Percentiles rank a stretch among this genome's conserved stretches.
These are phyloP conservation scores for Mucor racemosus DNA, from an alignment of 371 early-diverging fungal species.

Conservation along the genomic window DNA sequence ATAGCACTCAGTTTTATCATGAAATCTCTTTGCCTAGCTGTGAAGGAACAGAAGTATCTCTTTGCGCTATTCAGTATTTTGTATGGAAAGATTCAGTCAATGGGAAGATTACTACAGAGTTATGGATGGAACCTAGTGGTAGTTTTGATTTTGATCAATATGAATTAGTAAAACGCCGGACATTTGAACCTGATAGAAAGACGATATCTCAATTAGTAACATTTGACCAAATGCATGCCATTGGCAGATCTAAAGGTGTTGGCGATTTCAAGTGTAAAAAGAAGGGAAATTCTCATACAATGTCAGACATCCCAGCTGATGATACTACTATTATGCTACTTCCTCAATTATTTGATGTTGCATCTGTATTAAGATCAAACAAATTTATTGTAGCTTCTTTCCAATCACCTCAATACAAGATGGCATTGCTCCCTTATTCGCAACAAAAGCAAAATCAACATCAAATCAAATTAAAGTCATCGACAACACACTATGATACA, in stretches of 20 bases:
- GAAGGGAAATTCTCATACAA: background rate
- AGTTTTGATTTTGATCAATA: slow-evolving; percentile 37
- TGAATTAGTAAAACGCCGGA: slow-evolving; percentile 52
- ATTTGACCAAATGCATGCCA: slow-evolving; percentile 75
- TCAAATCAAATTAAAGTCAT: slow-evolving; percentile 9
- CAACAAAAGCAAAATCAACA: background rate
- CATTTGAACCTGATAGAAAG: slow-evolving; percentile 62
- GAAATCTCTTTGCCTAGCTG: slow-evolving; percentile 45
- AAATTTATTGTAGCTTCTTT: slow-evolving; percentile 53
- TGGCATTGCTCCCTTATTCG: background rate
- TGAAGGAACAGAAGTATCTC: slow-evolving; percentile 28
- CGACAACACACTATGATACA: slow-evolving; percentile 5
- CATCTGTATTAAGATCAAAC: slow-evolving; percentile 52
- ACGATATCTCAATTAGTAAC: slow-evolving; percentile 72
- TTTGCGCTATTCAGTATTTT: slow-evolving; percentile 70
- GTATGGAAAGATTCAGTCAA: slow-evolving; percentile 65
- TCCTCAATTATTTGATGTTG: slow-evolving; percentile 53
- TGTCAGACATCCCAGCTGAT: slow-evolving; percentile 6
- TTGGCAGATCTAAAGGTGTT: slow-evolving; percentile 53
- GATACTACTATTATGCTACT: slow-evolving; percentile 36
- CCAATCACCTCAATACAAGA: slow-evolving; percentile 39
- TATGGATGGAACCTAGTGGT: slow-evolving; percentile 78
- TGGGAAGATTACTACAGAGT: slow-evolving; percentile 69
- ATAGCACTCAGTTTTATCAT: slow-evolving; percentile 73
- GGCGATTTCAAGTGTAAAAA: slow-evolving; percentile 36